These are phyloP conservation scores for Tylopilus rubrobrunneus DNA, from an alignment of 768 basidiomycete genomes.

Conservation along the genomic window DNA sequence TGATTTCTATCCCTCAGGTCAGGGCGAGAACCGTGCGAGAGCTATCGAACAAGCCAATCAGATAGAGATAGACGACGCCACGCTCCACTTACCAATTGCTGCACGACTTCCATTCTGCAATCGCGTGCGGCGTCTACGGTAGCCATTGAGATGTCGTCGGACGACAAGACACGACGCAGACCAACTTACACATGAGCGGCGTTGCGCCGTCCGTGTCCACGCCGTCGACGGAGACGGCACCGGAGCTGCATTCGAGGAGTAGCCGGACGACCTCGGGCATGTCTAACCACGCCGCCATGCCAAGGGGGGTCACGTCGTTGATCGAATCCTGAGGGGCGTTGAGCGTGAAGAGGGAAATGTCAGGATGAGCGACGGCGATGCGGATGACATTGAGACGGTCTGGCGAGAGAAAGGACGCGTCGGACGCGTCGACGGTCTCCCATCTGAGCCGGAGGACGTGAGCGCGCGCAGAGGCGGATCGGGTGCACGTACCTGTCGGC, in stretches of 20 bases:
- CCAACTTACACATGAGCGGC: conserved; percentile 74
- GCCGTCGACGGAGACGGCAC: conserved; percentile 66
- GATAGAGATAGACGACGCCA: conserved; percentile 3
- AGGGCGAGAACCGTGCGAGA: conserved; percentile 67
- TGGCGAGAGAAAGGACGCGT: conserved; percentile 62
- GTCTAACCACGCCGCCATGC: conserved; percentile 78
- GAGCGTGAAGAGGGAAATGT: conserved; percentile 63
- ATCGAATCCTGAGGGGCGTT: conserved; percentile 70
- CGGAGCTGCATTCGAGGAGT: conserved; percentile 60
- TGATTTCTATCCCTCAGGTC: conserved; percentile 71
- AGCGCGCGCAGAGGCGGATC: conserved; percentile 7
- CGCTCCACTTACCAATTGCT: conserved; percentile 49
- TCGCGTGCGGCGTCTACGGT: conserved; percentile 72
- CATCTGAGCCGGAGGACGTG: conserved; percentile 41
- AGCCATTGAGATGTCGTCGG: background rate
- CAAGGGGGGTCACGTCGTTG: conserved; percentile 72
- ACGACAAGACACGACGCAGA: conserved; percentile 1
- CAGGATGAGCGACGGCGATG: conserved; percentile 49
- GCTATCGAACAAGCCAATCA: conserved; percentile 22
- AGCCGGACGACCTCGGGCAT: conserved; percentile 54
- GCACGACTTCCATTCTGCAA: conserved; percentile 62
- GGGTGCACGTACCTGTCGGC: conserved; percentile 55
- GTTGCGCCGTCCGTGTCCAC: conserved; percentile 75
- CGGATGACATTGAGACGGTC: conserved; percentile 57
- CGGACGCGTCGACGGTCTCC: conserved; percentile 63